Evolutionary conservation across 441 rosid species (phyloP).

Genomic region (Syzygium malaccense): DNA sequence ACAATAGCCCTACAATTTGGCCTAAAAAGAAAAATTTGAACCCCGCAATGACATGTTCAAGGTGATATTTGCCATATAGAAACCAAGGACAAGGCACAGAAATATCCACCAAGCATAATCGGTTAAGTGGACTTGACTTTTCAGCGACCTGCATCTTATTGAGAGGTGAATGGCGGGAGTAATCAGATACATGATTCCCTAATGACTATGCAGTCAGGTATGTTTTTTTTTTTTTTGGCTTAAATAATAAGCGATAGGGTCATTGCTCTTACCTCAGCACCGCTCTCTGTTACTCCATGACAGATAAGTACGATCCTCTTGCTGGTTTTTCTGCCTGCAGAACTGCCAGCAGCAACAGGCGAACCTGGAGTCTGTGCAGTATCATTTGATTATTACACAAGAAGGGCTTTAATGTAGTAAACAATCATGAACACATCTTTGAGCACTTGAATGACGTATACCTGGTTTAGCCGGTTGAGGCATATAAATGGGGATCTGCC

Average conservation of each 20-base stretch:
- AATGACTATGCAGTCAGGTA: neutral
- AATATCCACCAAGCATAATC: neutral
- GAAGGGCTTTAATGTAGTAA: neutral
- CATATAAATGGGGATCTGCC: conserved; percentile 61
- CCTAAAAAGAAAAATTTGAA: neutral
- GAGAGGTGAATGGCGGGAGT: neutral
- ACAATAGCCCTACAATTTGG: neutral
- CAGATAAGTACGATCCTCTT: conserved; percentile 75
- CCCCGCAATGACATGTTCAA: neutral
- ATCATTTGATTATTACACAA: neutral
- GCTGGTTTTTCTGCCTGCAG: conserved; percentile 62
- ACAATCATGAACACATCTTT: neutral
- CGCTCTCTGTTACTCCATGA: conserved; percentile 47
- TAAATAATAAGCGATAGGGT: neutral
- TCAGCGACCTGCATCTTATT: neutral
- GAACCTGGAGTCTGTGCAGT: conserved; percentile 75
- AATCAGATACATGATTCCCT: neutral
- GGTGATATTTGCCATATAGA: neutral
- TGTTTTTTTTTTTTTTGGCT: neutral
- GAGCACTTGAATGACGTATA: neutral
- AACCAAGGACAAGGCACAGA: neutral
- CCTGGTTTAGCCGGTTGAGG: conserved; percentile 91
- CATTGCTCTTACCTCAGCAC: conserved; percentile 36
- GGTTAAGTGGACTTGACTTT: neutral
- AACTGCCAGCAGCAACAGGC: conserved; percentile 63